Base-by-base conservation (phyloP, 768 basidiomycete genomes). In the Tulasnella sp. region DNA sequence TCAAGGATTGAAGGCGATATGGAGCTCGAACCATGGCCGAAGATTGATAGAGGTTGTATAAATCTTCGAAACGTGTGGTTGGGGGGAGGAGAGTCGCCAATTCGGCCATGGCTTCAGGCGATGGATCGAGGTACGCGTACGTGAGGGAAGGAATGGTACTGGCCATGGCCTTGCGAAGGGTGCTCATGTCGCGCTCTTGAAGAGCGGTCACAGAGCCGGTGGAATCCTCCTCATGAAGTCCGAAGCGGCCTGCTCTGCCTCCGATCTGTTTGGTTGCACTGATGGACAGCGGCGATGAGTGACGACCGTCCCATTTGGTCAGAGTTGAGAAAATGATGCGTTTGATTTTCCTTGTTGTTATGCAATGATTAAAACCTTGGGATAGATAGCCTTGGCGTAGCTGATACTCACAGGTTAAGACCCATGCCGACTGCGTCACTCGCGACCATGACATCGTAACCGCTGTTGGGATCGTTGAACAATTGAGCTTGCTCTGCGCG, bases 341-440 rank as follows among this genome's bases (percentile, higher is more conserved):
- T 73, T 89, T 89, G 80, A 98, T 98, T 84, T 94, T 95, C 40
- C 95, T 98, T 77, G 3, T 59, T 62, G 68, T 42, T 35, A n/a
- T 44, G 42, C 73, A 39, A 47, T 29, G 63, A 35, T 62, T 42
- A 74, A 69, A n/a, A 44, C 16, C 22, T 41, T 26, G 64, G 42
- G 40, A 37, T 4, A 14, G 34, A 26, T 36, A 72, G 37, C 32
- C 39, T 3, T n/a, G 39, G 68, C 29, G 5, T n/a, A 35, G 35
- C 47, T 44, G 62, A 63, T 26, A 62, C 91, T 59, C 79, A 98
- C 97, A 99, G 81, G 78, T 99, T 98, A 26, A 99, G 84, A 0
- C 97, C 97, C 94, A 99, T 95, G 1, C 97, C 95, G 65, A 98
- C 89, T 0, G 95, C 94, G 77, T 99, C 97, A 76, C 92, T 95